These are phyloP conservation scores for Thermoascus crustaceus DNA, from an alignment of 2,329 filamentous ascomycete species.

Conservation along the genomic window DNA sequence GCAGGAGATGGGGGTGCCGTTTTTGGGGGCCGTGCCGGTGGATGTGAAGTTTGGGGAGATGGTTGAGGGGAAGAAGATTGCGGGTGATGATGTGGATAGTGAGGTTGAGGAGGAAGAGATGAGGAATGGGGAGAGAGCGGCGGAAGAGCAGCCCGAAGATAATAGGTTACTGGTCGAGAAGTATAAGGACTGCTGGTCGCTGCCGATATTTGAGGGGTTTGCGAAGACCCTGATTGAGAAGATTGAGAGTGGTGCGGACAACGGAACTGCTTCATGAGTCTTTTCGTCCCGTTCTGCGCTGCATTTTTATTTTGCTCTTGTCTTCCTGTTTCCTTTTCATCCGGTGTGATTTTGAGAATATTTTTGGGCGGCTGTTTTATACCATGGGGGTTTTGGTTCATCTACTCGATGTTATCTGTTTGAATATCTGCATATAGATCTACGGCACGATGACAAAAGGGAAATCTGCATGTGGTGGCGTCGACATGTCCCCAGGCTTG, in stretches of 20 bases:
- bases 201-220: slow-evolving; percentile 35
- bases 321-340: too few species aligned
- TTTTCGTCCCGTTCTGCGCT: slow-evolving; percentile 1
- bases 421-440: too few species aligned
- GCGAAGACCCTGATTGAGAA: slow-evolving; percentile 27
- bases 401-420: too few species aligned
- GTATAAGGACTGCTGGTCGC: slow-evolving; percentile 38
- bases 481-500: too few species aligned
- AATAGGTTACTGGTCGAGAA: slow-evolving; percentile 32
- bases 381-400: too few species aligned
- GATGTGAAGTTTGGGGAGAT: slow-evolving; percentile 86
- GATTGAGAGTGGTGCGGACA: slow-evolving; percentile 6
- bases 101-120: slow-evolving; percentile 6
- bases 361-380: too few species aligned
- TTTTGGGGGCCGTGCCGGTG: slow-evolving; percentile 80
- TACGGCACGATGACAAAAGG: too few species aligned
- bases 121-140: slow-evolving; percentile 6
- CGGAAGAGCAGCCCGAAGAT: slow-evolving; percentile 11
- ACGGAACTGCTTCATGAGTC: too few species aligned
- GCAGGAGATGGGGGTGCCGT: slow-evolving; percentile 71
- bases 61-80: slow-evolving; percentile 54
- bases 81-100: slow-evolving; percentile 18
- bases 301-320: too few species aligned
- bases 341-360: too few species aligned
- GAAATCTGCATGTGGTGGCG: too few species aligned